Conservation (phyloP, 805 yeast species). For the Candida lessepsii region DNA sequence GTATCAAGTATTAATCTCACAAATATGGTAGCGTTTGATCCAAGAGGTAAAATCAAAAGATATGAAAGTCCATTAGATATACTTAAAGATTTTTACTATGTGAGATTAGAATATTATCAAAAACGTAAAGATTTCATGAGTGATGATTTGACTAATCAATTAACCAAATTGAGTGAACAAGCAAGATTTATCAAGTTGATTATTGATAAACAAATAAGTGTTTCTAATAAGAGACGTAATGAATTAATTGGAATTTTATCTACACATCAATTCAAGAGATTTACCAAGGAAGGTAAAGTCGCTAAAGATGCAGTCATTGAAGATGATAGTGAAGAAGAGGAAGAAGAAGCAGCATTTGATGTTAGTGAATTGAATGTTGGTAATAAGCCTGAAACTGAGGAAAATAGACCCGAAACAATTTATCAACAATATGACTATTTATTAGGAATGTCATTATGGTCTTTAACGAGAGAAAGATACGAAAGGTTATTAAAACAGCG, state of each 20-base stretch:
- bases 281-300: conserved; percentile 68
- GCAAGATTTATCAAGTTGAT: conserved; percentile 91
- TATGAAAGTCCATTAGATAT: conserved; percentile 77
- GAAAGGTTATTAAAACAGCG: conserved; percentile 73
- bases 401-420: conserved; percentile 51
- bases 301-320: conserved; percentile 44
- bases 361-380: conserved; percentile 28
- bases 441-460: conserved; percentile 91
- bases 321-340: conserved; percentile 44
- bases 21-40: conserved; percentile 96
- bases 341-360: conserved; percentile 40
- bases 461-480: conserved; percentile 86
- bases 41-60: conserved; percentile 80
- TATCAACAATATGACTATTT: conserved; percentile 79
- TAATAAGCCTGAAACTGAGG: conserved; percentile 27
- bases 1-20: conserved; percentile 63
- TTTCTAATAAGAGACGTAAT: conserved; percentile 72
- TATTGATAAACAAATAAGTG: conserved; percentile 66
- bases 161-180: conserved; percentile 74
- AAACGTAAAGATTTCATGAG: conserved; percentile 82
- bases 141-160: conserved; percentile 64
- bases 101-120: conserved; percentile 87
- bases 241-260: conserved; percentile 63
- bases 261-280: conserved; percentile 67
- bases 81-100: conserved; percentile 77